These are phyloP conservation scores for Camelina sativa DNA, from an alignment of 345 rosid species.

Conservation along the genomic window DNA sequence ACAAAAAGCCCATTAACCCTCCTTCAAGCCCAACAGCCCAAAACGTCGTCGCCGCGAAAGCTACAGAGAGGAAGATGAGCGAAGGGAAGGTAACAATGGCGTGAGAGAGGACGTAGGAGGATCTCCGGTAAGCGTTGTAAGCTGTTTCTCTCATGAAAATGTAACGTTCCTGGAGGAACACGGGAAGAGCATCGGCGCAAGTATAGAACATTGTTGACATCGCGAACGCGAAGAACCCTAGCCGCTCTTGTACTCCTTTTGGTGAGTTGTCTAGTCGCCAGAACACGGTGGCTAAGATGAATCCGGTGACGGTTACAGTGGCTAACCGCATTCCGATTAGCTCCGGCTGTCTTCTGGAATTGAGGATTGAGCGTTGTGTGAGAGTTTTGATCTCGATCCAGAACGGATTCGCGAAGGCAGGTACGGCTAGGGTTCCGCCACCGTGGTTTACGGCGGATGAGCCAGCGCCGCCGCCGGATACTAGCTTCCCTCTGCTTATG, in stretches of 20 bases:
- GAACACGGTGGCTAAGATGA: conserved; percentile 65
- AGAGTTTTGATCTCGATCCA: conserved; percentile 38
- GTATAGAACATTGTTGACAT: conserved; percentile 55
- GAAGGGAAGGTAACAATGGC: conserved; percentile 68
- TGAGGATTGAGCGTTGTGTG: conserved; percentile 44
- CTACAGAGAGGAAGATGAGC: conserved; percentile 60
- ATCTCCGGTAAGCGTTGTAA: conserved; percentile 62
- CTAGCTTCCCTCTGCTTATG: conserved; percentile 40
- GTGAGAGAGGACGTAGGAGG: conserved; percentile 84
- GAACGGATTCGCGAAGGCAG: conserved; percentile 39
- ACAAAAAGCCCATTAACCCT: conserved; percentile 64
- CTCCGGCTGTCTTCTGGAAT: conserved; percentile 40
- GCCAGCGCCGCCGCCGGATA: conserved; percentile 38
- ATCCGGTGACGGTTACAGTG: conserved; percentile 47
- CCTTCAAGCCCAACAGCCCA: conserved; percentile 81
- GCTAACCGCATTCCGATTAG: conserved; percentile 35
- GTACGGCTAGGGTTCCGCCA: conserved; percentile 24
- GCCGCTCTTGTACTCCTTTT: conserved; percentile 48
- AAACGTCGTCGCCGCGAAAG: conserved; percentile 72
- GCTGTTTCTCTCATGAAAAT: conserved; percentile 79
- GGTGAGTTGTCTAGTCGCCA: conserved; percentile 53
- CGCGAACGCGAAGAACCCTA: conserved; percentile 56
- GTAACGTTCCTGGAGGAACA: conserved; percentile 64
- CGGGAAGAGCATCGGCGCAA: conserved; percentile 55
- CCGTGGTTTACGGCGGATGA: conserved; percentile 13